phyloP scores from a whole-genome alignment of 371 early-diverging fungal genomes.

The Sporodiniella umbellata region DNA sequence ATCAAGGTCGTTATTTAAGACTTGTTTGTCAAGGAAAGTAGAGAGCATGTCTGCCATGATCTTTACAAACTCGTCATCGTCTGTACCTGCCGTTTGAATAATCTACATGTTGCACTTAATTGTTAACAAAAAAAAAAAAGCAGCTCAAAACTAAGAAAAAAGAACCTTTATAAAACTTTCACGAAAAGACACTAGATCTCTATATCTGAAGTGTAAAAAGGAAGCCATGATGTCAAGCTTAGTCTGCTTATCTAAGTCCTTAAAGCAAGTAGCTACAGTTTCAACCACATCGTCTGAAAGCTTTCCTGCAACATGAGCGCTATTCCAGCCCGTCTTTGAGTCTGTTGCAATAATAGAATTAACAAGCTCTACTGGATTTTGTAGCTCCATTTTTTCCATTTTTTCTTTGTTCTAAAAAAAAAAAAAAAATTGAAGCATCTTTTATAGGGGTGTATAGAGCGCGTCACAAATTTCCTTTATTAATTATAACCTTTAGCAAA shows the following conservation, averaged over 20 bases:
- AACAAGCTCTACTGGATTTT: constrained; percentile 15
- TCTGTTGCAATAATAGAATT: neutral
- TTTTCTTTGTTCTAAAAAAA: constrained; percentile 3
- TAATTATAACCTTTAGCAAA: constrained; percentile 33
- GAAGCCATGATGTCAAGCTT: constrained; percentile 21
- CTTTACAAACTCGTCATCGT: constrained; percentile 19
- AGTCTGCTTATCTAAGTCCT: constrained; percentile 17
- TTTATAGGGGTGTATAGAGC: neutral
- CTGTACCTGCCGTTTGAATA: constrained; percentile 13
- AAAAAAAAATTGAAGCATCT: constrained; percentile 9
- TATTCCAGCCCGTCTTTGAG: constrained; percentile 24
- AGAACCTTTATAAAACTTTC: constrained; percentile 20
- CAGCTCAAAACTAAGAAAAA: neutral
- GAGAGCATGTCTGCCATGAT: constrained; percentile 17
- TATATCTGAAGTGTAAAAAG: constrained; percentile 13
- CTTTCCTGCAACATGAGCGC: constrained; percentile 26
- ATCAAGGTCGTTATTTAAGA: constrained; percentile 17
- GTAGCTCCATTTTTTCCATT: constrained; percentile 26
- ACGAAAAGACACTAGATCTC: constrained; percentile 10
- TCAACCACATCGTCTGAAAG: constrained; percentile 28
- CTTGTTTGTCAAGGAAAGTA: constrained; percentile 6
- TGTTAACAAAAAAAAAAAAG: neutral
- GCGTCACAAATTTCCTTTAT: neutral
- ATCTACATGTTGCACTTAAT: constrained; percentile 13
- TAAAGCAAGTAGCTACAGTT: constrained; percentile 14